These are phyloP conservation scores for Cladosporium halotolerans DNA, from an alignment of 2,329 filamentous ascomycete genomes.

Conservation along the genomic window DNA sequence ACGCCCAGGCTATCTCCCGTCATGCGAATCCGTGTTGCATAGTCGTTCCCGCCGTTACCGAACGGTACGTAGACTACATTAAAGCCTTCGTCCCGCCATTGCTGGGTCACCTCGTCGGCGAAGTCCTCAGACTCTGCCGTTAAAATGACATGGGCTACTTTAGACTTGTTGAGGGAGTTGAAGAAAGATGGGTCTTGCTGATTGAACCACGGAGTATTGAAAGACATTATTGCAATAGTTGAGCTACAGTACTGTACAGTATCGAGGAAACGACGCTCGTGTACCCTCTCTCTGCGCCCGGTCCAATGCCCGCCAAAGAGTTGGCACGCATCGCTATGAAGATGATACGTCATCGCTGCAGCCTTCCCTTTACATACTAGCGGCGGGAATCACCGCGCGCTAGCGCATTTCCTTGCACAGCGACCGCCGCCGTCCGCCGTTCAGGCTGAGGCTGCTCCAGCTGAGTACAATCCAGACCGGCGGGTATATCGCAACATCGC, in stretches of 20 bases:
- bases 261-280: neutral
- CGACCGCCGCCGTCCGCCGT: no score
- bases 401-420: no score
- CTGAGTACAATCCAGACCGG: slow-evolving; percentile 9
- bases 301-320: no score
- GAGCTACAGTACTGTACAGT: no score
- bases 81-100: slow-evolving; percentile 58
- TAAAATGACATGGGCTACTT: slow-evolving; percentile 42
- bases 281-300: no score
- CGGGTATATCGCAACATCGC: slow-evolving; percentile 9
- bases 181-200: slow-evolving; percentile 28
- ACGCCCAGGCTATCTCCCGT: slow-evolving; percentile 51
- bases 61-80: slow-evolving; percentile 51
- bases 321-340: no score
- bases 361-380: no score
- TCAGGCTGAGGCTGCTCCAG: neutral
- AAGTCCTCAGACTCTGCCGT: slow-evolving; percentile 51
- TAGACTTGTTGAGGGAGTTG: slow-evolving; percentile 33
- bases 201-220: slow-evolving; percentile 30
- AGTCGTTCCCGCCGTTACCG: slow-evolving; percentile 43
- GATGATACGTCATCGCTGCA: no score
- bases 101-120: slow-evolving; percentile 46
- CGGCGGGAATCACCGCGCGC: no score
- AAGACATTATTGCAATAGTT: slow-evolving; percentile 12
- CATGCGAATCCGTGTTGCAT: slow-evolving; percentile 42